phyloP scores from a whole-genome alignment of 768 basidiomycete genomes.

The Coprinellus aureogranulatus region DNA sequence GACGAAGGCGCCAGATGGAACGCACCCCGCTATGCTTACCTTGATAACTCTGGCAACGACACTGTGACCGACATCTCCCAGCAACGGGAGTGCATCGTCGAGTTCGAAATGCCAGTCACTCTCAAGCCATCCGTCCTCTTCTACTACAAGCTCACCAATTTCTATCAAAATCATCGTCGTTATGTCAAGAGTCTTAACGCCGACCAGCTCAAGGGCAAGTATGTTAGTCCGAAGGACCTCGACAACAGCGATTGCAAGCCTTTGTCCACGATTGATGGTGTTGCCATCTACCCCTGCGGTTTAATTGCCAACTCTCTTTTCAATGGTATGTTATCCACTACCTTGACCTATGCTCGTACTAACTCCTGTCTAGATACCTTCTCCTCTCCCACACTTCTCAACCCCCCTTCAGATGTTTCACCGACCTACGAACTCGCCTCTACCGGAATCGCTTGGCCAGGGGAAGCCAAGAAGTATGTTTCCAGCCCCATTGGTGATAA shows the following conservation, averaged over 20 bases:
- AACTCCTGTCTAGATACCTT: slow-evolving; percentile 65
- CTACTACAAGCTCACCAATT: slow-evolving; percentile 96
- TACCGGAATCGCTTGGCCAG: slow-evolving; percentile 91
- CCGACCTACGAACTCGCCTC: slow-evolving; percentile 72
- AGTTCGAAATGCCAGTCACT: slow-evolving; percentile 80
- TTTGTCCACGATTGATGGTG: slow-evolving; percentile 53
- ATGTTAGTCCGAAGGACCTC: slow-evolving; percentile 47
- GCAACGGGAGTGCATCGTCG: slow-evolving; percentile 66
- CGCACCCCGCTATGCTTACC: slow-evolving; percentile 75
- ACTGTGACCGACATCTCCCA: slow-evolving; percentile 42
- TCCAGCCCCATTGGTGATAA: slow-evolving; percentile 43
- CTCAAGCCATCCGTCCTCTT: slow-evolving; percentile 75
- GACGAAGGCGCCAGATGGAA: slow-evolving; percentile 51
- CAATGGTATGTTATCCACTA: slow-evolving; percentile 62
- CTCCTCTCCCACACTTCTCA: slow-evolving; percentile 56
- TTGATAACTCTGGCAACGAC: slow-evolving; percentile 50
- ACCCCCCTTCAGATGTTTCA: slow-evolving; percentile 43
- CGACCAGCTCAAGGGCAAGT: slow-evolving; percentile 79
- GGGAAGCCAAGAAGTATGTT: slow-evolving; percentile 88
- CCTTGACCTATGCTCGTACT: neutral
- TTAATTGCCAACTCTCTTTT: slow-evolving; percentile 96
- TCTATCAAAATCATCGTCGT: slow-evolving; percentile 97
- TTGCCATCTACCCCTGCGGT: slow-evolving; percentile 89
- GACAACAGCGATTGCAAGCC: slow-evolving; percentile 85
- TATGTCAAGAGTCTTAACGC: slow-evolving; percentile 91